phyloP scores from a whole-genome alignment of 768 basidiomycete genomes.

The Mycena haematopus region DNA sequence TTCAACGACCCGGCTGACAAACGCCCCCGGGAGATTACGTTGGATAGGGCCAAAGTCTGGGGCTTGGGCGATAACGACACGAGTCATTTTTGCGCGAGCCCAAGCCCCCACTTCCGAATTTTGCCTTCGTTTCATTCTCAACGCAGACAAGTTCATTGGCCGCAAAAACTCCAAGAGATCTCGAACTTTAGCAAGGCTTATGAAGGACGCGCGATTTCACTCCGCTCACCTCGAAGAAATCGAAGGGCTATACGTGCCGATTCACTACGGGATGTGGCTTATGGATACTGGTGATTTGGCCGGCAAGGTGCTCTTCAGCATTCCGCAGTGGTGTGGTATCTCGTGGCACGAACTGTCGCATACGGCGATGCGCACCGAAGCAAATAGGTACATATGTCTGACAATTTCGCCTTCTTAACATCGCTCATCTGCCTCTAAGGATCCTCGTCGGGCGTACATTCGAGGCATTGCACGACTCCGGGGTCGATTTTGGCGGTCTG shows the following conservation, averaged over 20 bases:
- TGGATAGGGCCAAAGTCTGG: neutral
- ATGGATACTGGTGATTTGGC: slow-evolving; percentile 17
- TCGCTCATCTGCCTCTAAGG: neutral
- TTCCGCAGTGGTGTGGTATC: slow-evolving; percentile 10
- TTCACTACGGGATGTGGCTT: slow-evolving; percentile 18
- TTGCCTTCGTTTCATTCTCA: slow-evolving; percentile 11
- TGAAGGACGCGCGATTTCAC: slow-evolving; percentile 18
- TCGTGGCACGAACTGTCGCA: slow-evolving; percentile 4
- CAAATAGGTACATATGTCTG: neutral
- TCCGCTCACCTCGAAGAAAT: neutral
- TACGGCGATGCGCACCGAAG: neutral
- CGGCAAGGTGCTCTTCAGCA: slow-evolving; percentile 15
- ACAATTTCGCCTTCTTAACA: neutral
- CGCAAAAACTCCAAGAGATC: neutral
- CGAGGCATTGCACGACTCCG: slow-evolving; percentile 10
- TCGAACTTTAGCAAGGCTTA: neutral
- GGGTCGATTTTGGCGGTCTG: neutral
- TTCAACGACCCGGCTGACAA: neutral
- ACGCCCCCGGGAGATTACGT: neutral
- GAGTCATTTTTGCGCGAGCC: neutral
- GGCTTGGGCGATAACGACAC: neutral
- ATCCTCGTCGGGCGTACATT: slow-evolving; percentile 9
- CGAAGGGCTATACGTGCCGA: slow-evolving; percentile 1
- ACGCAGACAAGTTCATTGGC: neutral
- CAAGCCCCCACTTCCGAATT: neutral